These are phyloP conservation scores for Saksenaea oblongispora DNA, from an alignment of 371 early-diverging fungal genomes.

Conservation along the genomic window DNA sequence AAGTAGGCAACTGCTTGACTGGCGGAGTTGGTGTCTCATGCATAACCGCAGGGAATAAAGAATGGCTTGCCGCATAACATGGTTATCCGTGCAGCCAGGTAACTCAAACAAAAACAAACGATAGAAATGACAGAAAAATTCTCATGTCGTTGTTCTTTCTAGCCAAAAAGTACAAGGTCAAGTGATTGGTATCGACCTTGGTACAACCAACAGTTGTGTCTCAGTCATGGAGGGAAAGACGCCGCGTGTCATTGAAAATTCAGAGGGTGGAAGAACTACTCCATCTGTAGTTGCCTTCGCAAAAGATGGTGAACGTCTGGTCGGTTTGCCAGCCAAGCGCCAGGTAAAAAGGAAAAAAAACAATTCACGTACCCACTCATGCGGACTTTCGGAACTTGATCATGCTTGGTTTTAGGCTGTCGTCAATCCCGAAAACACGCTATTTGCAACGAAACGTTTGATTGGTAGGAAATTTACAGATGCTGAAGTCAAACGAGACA, in stretches of 20 bases:
- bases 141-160: slow-evolving; percentile 7
- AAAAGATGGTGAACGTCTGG: slow-evolving; percentile 86
- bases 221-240: slow-evolving; percentile 94
- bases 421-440: slow-evolving; percentile 89
- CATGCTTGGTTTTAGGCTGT: slow-evolving; percentile 61
- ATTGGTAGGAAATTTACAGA: slow-evolving; percentile 95
- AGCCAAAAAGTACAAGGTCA: slow-evolving; percentile 83
- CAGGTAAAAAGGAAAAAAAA: slow-evolving; percentile 48
- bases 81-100: slow-evolving; percentile 22
- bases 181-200: slow-evolving; percentile 98
- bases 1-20: neutral
- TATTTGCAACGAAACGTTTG: slow-evolving; percentile 94
- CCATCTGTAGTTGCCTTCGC: slow-evolving; percentile 93
- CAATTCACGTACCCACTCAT: neutral
- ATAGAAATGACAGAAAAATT: neutral
- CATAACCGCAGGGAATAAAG: neutral
- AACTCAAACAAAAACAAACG: neutral
- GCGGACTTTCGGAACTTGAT: slow-evolving; percentile 6
- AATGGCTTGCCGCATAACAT: slow-evolving; percentile 10
- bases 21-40: neutral
- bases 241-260: slow-evolving; percentile 93
- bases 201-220: slow-evolving; percentile 98
- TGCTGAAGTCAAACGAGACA: slow-evolving; percentile 80
- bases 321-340: slow-evolving; percentile 93
- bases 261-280: slow-evolving; percentile 92